A percentile compares a stretch with the other conserved stretches of the same genome.
These are phyloP conservation scores for Suillus sp. DNA, from an alignment of 768 basidiomycete genomes.

Conservation along the genomic window DNA sequence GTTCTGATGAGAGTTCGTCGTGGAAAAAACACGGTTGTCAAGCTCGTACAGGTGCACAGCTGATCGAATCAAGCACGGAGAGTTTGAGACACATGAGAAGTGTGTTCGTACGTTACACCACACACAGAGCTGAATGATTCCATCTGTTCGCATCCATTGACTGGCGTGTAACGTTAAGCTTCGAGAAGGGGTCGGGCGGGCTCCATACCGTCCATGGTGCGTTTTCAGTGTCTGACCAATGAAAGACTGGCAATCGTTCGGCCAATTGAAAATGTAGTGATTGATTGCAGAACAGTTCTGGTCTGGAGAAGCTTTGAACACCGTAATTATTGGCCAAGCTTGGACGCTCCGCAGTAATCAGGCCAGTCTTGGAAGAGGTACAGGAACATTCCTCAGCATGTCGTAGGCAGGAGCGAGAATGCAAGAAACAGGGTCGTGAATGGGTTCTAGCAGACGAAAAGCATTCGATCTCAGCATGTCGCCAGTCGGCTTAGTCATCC, in stretches of 20 bases:
- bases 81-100: background rate
- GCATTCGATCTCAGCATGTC: background rate
- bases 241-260: too few relatives aligned
- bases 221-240: background rate
- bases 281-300: background rate
- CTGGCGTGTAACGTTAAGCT: background rate
- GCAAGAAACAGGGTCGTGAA: background rate
- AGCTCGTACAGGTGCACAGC: background rate
- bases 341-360: background rate
- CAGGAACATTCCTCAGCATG: background rate
- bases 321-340: background rate
- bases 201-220: background rate
- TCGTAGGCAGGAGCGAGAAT: background rate
- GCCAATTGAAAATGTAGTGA: background rate
- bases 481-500: slow-evolving; percentile 2
- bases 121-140: background rate
- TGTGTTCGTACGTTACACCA: background rate
- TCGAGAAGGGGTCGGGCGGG: background rate
- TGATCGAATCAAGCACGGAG: background rate
- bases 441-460: slow-evolving; percentile 2
- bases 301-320: background rate
- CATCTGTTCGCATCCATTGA: background rate
- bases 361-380: background rate
- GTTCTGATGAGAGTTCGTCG: background rate
- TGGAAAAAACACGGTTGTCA: background rate